Conservation (phyloP, 1,139 yeast genomes). For the Hyphopichia buzzinii region DNA sequence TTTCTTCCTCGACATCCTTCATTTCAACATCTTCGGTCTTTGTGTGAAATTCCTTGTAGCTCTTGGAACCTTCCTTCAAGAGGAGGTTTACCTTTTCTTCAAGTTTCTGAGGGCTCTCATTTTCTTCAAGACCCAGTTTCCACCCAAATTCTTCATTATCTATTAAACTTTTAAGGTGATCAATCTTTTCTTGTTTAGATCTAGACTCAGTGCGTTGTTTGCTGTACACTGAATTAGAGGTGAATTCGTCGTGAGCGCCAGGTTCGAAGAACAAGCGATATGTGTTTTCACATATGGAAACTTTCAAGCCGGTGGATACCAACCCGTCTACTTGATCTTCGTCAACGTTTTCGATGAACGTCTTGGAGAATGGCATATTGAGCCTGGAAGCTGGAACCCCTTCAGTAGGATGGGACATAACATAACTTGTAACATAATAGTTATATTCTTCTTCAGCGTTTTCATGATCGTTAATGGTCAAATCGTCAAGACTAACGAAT, state of each 20-base stretch:
- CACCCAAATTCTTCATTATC: slow-evolving; percentile 40
- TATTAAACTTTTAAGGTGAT: slow-evolving; percentile 24
- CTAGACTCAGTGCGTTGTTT: slow-evolving; percentile 27
- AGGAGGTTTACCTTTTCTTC: slow-evolving; percentile 26
- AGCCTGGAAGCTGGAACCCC: slow-evolving; percentile 86
- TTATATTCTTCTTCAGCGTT: slow-evolving; percentile 83
- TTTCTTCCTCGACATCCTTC: slow-evolving; percentile 11
- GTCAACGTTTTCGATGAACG: slow-evolving; percentile 55
- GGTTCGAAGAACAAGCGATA: slow-evolving; percentile 81
- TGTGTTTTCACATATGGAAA: slow-evolving; percentile 75
- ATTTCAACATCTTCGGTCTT: slow-evolving; percentile 12
- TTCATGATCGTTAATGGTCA: slow-evolving; percentile 77
- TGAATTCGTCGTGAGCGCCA: slow-evolving; percentile 78
- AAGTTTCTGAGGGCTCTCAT: slow-evolving; percentile 15
- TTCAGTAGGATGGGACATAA: slow-evolving; percentile 96
- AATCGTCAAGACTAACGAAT: slow-evolving; percentile 82
- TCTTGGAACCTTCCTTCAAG: slow-evolving; percentile 32
- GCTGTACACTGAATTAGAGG: slow-evolving; percentile 50
- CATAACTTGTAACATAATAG: slow-evolving; percentile 86
- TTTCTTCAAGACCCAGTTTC: slow-evolving; percentile 29
- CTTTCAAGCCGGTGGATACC: slow-evolving; percentile 70
- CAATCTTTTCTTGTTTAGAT: slow-evolving; percentile 24
- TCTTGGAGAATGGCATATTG: slow-evolving; percentile 68
- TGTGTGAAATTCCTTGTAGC: slow-evolving; percentile 20
- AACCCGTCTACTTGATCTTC: slow-evolving; percentile 67